Evolutionary conservation across 2,329 filamentous ascomycete genomes (phyloP).

Genomic region (Cryoendolithus antarcticus): DNA sequence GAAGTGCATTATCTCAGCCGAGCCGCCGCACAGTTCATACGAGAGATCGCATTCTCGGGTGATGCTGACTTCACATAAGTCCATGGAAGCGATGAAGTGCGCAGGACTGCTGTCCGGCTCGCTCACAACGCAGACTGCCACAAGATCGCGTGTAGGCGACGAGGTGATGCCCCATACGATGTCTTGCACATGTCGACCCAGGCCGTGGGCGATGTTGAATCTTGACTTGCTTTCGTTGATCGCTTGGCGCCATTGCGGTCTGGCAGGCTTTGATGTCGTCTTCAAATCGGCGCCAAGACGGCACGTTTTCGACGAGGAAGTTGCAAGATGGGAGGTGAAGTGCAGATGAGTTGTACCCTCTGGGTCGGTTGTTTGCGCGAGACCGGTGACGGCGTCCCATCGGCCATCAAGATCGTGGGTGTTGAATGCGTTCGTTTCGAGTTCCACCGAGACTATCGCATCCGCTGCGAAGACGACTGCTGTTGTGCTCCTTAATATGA

Average conservation of each 20-base stretch:
- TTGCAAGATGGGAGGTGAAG: constrained; percentile 26
- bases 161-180: constrained; percentile 42
- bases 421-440: constrained; percentile 16
- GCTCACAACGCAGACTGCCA: constrained; percentile 38
- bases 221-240: constrained; percentile 25
- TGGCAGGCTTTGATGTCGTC: background rate
- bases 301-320: constrained; percentile 21
- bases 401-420: constrained; percentile 27
- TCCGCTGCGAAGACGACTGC: constrained; percentile 23
- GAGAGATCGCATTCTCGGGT: constrained; percentile 4
- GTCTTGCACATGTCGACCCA: constrained; percentile 37
- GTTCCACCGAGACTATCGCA: constrained; percentile 14
- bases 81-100: constrained; percentile 38
- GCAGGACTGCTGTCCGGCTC: constrained; percentile 47
- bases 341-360: constrained; percentile 18
- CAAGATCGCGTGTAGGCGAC: constrained; percentile 34
- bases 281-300: constrained; percentile 15
- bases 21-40: background rate
- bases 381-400: constrained; percentile 31
- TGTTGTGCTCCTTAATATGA: constrained; percentile 7
- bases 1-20: background rate
- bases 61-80: constrained; percentile 17
- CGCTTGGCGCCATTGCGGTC: constrained; percentile 29
- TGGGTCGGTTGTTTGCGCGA: constrained; percentile 13
- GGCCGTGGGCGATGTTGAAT: constrained; percentile 38